A percentile compares a stretch with the other conserved stretches of the same genome.
phyloP scores from a whole-genome alignment of 176 grass and related monocot species.

The Microstegium vimineum region DNA sequence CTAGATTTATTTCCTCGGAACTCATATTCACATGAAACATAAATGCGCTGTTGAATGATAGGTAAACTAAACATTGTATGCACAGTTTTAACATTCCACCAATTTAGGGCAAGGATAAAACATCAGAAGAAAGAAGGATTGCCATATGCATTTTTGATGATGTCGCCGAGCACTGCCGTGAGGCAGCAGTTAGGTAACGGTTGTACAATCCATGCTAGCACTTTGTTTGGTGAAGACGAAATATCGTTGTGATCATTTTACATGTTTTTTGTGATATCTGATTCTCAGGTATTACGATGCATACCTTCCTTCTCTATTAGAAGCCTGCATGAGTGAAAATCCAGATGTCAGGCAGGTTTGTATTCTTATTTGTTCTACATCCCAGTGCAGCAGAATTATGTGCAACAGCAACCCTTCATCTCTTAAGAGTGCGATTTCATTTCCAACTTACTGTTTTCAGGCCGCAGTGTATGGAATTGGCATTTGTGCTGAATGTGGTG shows the following conservation, averaged over 20 bases:
- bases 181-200: slow-evolving; percentile 62
- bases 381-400: not conserved
- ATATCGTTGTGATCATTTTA: not conserved
- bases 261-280: slow-evolving; percentile 24
- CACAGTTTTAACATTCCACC: not conserved
- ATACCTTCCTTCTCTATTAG: slow-evolving; percentile 76
- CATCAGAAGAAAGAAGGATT: slow-evolving; percentile 71
- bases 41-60: not conserved
- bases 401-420: not conserved
- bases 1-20: not conserved
- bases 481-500: slow-evolving; percentile 75
- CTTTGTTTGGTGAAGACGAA: not conserved
- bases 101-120: slow-evolving; percentile 64
- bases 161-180: slow-evolving; percentile 75
- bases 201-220: not conserved
- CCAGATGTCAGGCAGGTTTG: slow-evolving; percentile 77
- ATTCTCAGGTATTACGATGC: slow-evolving; percentile 63
- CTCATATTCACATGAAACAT: slow-evolving; percentile 12
- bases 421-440: not conserved
- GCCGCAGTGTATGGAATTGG: slow-evolving; percentile 83
- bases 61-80: not conserved
- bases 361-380: slow-evolving; percentile 15
- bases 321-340: slow-evolving; percentile 74
- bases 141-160: slow-evolving; percentile 85
- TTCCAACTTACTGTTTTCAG: slow-evolving; percentile 30